Percentiles rank a stretch among this genome's conserved stretches.
Evolutionary conservation across 495 filamentous ascomycete species (phyloP).

Genomic region (Lindgomyces ingoldianus): DNA sequence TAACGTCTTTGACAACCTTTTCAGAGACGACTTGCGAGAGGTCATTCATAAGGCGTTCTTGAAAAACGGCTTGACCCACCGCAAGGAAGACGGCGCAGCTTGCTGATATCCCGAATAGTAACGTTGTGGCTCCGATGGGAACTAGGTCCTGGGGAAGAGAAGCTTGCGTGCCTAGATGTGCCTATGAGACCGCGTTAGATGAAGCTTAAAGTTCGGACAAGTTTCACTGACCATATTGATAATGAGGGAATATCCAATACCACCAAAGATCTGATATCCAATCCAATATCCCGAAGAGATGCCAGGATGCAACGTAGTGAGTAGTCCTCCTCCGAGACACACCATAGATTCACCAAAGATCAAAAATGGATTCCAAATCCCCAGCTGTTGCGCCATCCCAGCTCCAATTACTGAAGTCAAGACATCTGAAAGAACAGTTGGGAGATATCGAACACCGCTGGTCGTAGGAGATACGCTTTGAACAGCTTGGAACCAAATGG

Average conservation of each 20-base stretch:
- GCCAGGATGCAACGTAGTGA: slow-evolving; percentile 62
- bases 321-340: slow-evolving; percentile 67
- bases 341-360: slow-evolving; percentile 58
- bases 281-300: slow-evolving; percentile 66
- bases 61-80: slow-evolving; percentile 7
- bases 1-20: background rate
- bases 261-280: slow-evolving; percentile 72
- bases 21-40: background rate
- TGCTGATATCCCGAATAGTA: slow-evolving; percentile 9
- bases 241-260: slow-evolving; percentile 52
- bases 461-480: slow-evolving; percentile 35
- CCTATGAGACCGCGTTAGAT: background rate
- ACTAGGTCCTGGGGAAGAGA: slow-evolving; percentile 3
- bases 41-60: background rate
- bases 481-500: slow-evolving; percentile 48
- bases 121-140: slow-evolving; percentile 7
- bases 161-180: slow-evolving; percentile 4
- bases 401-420: slow-evolving; percentile 5
- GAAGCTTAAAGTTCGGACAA: background rate
- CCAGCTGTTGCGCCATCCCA: background rate
- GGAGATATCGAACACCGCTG: slow-evolving; percentile 27
- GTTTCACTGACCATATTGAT: slow-evolving; percentile 7
- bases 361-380: slow-evolving; percentile 58
- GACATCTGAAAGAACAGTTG: slow-evolving; percentile 11
- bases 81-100: slow-evolving; percentile 13